These are phyloP conservation scores for Daldinia caldariorum DNA, from an alignment of 495 filamentous ascomycete species.

Conservation along the genomic window DNA sequence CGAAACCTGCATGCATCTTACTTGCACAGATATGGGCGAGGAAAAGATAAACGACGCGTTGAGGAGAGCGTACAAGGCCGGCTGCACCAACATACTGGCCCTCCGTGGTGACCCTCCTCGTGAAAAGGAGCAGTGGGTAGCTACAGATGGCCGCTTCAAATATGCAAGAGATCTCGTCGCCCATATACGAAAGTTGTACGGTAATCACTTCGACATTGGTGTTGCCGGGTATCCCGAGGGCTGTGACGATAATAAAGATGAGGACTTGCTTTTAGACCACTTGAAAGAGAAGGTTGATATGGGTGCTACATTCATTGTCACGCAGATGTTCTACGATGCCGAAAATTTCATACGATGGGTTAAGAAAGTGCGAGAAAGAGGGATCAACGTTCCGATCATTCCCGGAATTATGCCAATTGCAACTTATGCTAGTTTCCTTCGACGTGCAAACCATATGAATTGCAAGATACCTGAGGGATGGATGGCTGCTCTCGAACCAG, in stretches of 20 bases:
- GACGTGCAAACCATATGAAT: conserved; percentile 89
- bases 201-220: conserved; percentile 96
- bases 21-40: conserved; percentile 96
- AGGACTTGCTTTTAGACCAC: conserved; percentile 86
- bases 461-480: conserved; percentile 82
- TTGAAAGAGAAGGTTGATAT: conserved; percentile 98
- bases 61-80: conserved; percentile 87
- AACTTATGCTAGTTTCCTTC: conserved; percentile 89
- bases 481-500: conserved; percentile 83
- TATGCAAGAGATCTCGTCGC: conserved; percentile 95
- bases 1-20: conserved; percentile 99
- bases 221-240: conserved; percentile 98
- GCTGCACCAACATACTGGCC: conserved; percentile 97
- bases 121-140: conserved; percentile 94
- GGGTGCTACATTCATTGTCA: conserved; percentile 91
- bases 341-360: conserved; percentile 96
- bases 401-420: conserved; percentile 99
- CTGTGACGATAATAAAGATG: conserved; percentile 88
- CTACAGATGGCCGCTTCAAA: conserved; percentile 81
- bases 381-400: conserved; percentile 90
- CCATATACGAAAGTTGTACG: conserved; percentile 89
- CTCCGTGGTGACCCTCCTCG: conserved; percentile 94
- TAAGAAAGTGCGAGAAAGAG: conserved; percentile 79
- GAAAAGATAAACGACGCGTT: conserved; percentile 91
- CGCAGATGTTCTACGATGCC: conserved; percentile 99